Evolutionary conservation across 1,139 yeast species (phyloP), one percentile per base, ranked within the genome.

Genomic region (Sugiyamaella novakii): DNA sequence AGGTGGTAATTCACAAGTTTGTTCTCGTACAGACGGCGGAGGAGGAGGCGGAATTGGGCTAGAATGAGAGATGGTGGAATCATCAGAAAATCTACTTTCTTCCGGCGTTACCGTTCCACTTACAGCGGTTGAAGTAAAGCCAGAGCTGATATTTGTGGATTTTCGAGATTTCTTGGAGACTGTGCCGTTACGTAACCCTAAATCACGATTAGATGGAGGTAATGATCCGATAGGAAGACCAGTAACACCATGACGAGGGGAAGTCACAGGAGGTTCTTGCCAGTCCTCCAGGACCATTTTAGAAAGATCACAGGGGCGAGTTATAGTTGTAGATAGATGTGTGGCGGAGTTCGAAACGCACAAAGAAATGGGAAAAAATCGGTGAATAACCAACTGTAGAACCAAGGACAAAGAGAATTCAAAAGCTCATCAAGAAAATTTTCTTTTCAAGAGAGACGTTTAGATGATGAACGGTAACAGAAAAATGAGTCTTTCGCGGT

Each of bases 141-240:
- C 43, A 4, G 42, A 37, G 8, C 8, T 39, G 10, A 27, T 19
- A 25, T 31, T 42, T 33, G 38, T 14, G 18, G 34, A 12, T 25
- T 33, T 31, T 11, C 33, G 14, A 1, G 39, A 28, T n/a, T 27
- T 45, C 24, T 45, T 39, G 12, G 38, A 25, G 5, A 38, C 10
- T n/a, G 18, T 47, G 43, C 41, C 57, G 52, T 59, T 66, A 11
- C 56, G 57, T 18, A 76, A 75, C 81, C 79, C 75, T 28, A 28
- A 56, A 28, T 27, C 31, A n/a, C 19, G 21, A 56, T 77, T 81
- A 0, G 72, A 62, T 6, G 78, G 77, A 5, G 95, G 95, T 3
- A 73, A 71, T 3, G 78, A 73, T 54, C 80, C 88, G 45, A 86
- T 65, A 2, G 91, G 84, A 34, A 78, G 72, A 1, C 95, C 95